Conservation (phyloP, 164 flowering plant genomes). For the Chimonanthus praecox region DNA sequence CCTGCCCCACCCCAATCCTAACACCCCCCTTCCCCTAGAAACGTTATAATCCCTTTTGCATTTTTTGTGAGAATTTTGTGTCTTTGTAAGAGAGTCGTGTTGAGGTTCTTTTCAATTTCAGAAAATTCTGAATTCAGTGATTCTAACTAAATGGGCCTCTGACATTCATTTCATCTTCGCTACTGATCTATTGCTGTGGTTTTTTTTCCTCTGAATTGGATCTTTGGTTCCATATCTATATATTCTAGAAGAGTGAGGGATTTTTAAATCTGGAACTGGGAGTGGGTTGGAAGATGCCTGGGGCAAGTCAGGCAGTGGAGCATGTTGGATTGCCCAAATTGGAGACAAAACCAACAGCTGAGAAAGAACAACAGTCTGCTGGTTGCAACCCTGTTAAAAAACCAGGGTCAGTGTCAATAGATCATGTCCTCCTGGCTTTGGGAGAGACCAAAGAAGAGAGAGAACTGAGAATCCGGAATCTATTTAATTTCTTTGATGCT, state of each 20-base stretch:
- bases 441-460: conserved; percentile 83
- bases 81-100: background rate
- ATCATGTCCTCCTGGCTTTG: conserved; percentile 78
- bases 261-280: background rate
- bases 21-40: too few species aligned
- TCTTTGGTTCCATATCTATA: background rate
- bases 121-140: background rate
- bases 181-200: background rate
- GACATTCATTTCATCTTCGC: background rate
- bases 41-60: too few species aligned
- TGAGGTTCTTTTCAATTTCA: background rate
- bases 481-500: conserved; percentile 72
- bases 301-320: conserved; percentile 31
- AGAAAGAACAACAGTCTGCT: conserved; percentile 15
- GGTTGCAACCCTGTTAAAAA: conserved; percentile 64
- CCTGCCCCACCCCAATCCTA: too few species aligned
- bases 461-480: conserved; percentile 61
- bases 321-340: conserved; percentile 25
- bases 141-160: background rate
- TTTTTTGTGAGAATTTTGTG: too few species aligned
- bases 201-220: background rate
- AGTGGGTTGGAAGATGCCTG: conserved; percentile 22
- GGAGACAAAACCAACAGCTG: conserved; percentile 16
- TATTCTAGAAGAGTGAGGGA: conserved; percentile 1
- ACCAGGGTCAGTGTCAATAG: conserved; percentile 64